Evolutionary conservation across 1,284 basidiomycete species (phyloP).

Genomic region (Leccinum huronense): DNA sequence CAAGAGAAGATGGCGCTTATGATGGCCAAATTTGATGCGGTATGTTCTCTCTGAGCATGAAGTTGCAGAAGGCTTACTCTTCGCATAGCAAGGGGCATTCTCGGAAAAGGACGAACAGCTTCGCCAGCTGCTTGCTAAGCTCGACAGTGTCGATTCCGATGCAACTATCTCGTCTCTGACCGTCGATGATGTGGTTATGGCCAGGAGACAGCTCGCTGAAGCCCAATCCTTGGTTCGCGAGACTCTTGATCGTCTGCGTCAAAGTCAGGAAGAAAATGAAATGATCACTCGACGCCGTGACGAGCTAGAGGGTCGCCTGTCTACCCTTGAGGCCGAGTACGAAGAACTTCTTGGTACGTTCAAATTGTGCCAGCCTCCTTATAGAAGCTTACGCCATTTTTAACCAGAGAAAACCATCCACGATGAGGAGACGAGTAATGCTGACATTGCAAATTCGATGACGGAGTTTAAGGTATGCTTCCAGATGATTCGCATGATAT

Average conservation of each 20-base stretch:
- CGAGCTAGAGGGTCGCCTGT: conserved; percentile 84
- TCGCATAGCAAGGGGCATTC: conserved; percentile 71
- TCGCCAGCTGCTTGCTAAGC: conserved; percentile 77
- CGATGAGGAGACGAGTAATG: conserved; percentile 79
- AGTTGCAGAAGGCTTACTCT: conserved; percentile 14
- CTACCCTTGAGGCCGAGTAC: conserved; percentile 87
- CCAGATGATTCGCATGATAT: conserved; percentile 11
- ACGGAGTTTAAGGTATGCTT: conserved; percentile 82
- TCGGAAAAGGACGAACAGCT: conserved; percentile 94
- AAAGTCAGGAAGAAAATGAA: conserved; percentile 91
- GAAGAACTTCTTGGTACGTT: conserved; percentile 88
- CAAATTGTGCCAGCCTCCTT: conserved; percentile 12
- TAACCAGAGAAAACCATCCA: conserved; percentile 77
- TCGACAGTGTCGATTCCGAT: conserved; percentile 73
- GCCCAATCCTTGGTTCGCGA: conserved; percentile 85
- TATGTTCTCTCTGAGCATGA: conserved; percentile 40
- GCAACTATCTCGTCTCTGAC: conserved; percentile 57
- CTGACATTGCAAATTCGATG: conserved; percentile 79
- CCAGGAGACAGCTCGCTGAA: conserved; percentile 87
- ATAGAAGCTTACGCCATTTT: conserved; percentile 15
- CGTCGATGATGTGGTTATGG: conserved; percentile 73
- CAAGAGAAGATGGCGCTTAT: conserved; percentile 99
- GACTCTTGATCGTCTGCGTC: conserved; percentile 85
- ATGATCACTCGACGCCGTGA: conserved; percentile 80
- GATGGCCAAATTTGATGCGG: conserved; percentile 99